Evolutionary conservation across 2,329 filamentous ascomycete species (phyloP), one percentile per base, ranked within the genome.

Genomic region (Colletotrichum theobromicola): DNA sequence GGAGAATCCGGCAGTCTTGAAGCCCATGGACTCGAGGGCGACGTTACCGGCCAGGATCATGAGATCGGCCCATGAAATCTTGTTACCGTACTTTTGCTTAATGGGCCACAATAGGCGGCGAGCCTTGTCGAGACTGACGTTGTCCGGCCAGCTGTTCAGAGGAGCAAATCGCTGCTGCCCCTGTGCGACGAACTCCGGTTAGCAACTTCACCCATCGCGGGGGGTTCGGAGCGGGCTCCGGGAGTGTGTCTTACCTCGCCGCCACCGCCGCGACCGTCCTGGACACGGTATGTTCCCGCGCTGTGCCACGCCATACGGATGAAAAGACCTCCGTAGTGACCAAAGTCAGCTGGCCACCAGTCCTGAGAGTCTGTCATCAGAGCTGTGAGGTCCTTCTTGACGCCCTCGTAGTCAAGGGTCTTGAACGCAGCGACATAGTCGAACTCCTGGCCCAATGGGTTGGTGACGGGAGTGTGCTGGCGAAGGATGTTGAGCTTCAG

Each of bases 11-110:
- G 93, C 92, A 50, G 93, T 92, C 85, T 92, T 90, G 85, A 94
- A 90, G 75, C 93, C 94, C 92, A 94, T 95, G 75, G 90, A 91
- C 85, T 95, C 94, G 76, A 95, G 88, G 62, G 94, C 93, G 15
- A 95, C 93, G 81, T 95, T 95, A 77, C 94, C 94, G 32, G 93
- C 90, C 69, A 95, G 89, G 71, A 95, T 87, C 65, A 93, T 83
- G 74, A 95, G 85, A 81, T 95, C 94, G 26, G 93, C 92, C 94
- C 94, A 95, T 0, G 94, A 95, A 83, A 95, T 93, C 87, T 94
- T 94, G 88, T 91, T 91, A 82, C 94, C 94, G 77, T 95, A 95
- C 89, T 95, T 95, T 79, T 94, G 93, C 90, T 95, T 95, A 86
- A 95, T 92, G 70, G 94, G 94, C 75, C 74, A 76, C 53, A 95